Base-by-base conservation (phyloP, 169 alveolate species). In the Plasmodium ovale region DNA sequence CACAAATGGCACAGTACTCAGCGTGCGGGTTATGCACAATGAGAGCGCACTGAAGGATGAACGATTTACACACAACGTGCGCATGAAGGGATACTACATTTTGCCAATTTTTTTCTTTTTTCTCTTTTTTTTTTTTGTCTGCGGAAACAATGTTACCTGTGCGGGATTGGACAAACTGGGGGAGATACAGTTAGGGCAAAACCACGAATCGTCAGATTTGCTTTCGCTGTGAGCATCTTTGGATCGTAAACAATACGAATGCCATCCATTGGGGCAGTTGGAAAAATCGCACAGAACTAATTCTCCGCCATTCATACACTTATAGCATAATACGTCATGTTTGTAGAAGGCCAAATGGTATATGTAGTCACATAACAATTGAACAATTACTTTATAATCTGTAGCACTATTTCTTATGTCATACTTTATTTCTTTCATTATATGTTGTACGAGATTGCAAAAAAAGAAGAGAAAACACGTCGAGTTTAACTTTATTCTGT, bases 281-380 rank as follows among this genome's bases (percentile, higher is more conserved):
- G 54, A 25, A 44, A 73, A 44, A 77, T 93, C 95, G 58, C 95
- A 93, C 87, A 93, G 77, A 29, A 91, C 51, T 31, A 93, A 88
- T 68, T 93, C 95, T 42, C 95, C 95, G 5, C 95, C 94, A 23
- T 92, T 71, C 42, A 87, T 79, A 51, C 95, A 93, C 23, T 87
- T 72, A 87, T 88, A 87, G 54, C 95, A 93, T 23, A 93, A 53
- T 14, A 72, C 65, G 37, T 93, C 95, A 68, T 93, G 93, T 7
- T 82, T 39, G 54, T 71, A 53, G 29, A 88, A 93, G n/a, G 64
- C 49, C 42, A 60, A 39, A 29, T 33, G 71, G 42, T 79, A 70
- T 35, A 74, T 29, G n/a, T 56, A 68, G 68, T 77, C 74, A 19
- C 89, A 58, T 58, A 93, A 87, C 58, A 77, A 29, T 29, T 77